These are phyloP conservation scores for Phoenix roebelenii DNA, from an alignment of 176 grass and related monocot species.

Conservation along the genomic window DNA sequence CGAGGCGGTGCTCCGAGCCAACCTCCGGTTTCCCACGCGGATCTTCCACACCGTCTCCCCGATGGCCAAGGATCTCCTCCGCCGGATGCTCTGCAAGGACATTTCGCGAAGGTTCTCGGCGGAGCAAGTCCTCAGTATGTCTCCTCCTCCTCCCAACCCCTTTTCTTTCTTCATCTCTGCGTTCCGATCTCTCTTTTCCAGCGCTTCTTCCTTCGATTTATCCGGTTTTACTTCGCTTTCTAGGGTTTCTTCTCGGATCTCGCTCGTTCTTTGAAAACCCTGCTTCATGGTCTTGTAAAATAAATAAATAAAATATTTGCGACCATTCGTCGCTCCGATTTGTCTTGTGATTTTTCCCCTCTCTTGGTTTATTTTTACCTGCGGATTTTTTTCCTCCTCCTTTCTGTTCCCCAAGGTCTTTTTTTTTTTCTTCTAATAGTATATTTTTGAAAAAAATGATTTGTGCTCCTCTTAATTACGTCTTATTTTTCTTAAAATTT, in stretches of 20 bases:
- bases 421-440: no score
- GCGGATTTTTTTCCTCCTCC: no score
- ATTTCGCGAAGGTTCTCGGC: slow-evolving; percentile 65
- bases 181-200: background rate
- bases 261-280: background rate
- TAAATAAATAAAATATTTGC: no score
- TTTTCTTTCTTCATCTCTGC: background rate
- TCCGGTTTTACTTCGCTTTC: no score
- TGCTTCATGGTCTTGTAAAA: background rate
- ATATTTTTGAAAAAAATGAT: no score
- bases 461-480: background rate
- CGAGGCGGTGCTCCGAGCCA: slow-evolving; percentile 41
- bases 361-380: no score
- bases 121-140: slow-evolving; percentile 60
- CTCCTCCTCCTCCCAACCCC: background rate
- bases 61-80: slow-evolving; percentile 65
- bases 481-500: slow-evolving; percentile 1
- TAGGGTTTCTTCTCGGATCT: background rate
- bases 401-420: no score
- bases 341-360: no score
- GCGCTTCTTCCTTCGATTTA: background rate
- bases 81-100: slow-evolving; percentile 85
- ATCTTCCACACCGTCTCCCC: slow-evolving; percentile 55
- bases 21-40: slow-evolving; percentile 55
- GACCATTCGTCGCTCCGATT: no score